Conservation (phyloP, 2,329 filamentous ascomycete species). For the Calonectria crousiana region DNA sequence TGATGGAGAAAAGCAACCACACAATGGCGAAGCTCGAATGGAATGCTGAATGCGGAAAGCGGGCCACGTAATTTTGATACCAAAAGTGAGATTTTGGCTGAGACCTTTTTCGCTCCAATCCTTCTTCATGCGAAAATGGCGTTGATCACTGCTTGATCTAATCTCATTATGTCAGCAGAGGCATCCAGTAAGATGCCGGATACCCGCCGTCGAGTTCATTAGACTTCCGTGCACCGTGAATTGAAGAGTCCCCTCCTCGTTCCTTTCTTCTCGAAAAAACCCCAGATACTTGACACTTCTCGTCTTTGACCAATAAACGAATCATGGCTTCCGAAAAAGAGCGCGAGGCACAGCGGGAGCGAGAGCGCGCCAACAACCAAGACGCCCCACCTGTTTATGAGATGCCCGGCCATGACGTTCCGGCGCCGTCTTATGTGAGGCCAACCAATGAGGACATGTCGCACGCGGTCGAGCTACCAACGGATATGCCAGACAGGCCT, state of each 20-base stretch:
- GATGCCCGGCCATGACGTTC: background rate
- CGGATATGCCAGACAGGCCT: background rate
- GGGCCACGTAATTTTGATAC: background rate
- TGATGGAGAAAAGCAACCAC: background rate
- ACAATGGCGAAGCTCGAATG: background rate
- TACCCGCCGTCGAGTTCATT: background rate
- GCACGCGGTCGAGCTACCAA: background rate
- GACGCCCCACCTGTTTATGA: constrained; percentile 20
- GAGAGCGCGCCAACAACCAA: background rate
- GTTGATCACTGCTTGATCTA: background rate
- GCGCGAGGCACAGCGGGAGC: constrained; percentile 16
- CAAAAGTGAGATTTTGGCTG: background rate
- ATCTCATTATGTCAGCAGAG: background rate
- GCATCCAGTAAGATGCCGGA: background rate
- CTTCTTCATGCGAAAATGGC: background rate
- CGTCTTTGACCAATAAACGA: background rate
- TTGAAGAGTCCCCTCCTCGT: background rate
- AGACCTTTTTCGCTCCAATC: background rate
- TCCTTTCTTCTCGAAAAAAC: background rate
- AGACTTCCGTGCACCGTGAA: background rate
- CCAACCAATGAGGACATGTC: background rate
- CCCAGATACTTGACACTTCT: background rate
- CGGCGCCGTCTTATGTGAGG: background rate
- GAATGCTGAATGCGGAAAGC: background rate
- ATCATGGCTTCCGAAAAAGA: constrained; percentile 16